Conservation (phyloP, 2,329 filamentous ascomycete genomes). For the Colletotrichum camelliae region DNA sequence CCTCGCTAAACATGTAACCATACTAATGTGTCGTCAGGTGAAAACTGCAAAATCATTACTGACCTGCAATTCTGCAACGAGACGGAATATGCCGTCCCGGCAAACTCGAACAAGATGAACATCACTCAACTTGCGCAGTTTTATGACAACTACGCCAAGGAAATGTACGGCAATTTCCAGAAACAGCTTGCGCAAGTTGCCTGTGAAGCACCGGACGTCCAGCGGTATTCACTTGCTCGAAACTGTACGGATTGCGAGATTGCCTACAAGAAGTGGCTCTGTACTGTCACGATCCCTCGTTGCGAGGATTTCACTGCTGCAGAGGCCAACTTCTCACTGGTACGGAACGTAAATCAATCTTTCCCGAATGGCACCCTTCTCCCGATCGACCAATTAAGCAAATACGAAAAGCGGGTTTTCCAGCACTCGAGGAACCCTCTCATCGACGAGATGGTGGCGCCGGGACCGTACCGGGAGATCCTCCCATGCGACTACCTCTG, state of each 20-base stretch:
- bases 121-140: constrained; percentile 66
- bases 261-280: constrained; percentile 95
- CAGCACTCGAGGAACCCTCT: constrained; percentile 70
- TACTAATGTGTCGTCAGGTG: constrained; percentile 50
- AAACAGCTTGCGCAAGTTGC: constrained; percentile 84
- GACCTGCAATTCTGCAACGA: constrained; percentile 89
- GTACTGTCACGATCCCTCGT: constrained; percentile 88
- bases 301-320: constrained; percentile 80
- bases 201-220: constrained; percentile 77
- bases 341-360: constrained; percentile 72
- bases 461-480: constrained; percentile 93
- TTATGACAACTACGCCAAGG: constrained; percentile 78
- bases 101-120: constrained; percentile 69
- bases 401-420: constrained; percentile 39
- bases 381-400: constrained; percentile 38
- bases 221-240: constrained; percentile 81
- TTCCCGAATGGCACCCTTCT: constrained; percentile 74
- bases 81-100: constrained; percentile 89
- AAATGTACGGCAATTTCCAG: constrained; percentile 78
- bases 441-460: constrained; percentile 75
- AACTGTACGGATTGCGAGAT: constrained; percentile 76
- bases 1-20: neutral
- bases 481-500: constrained; percentile 89
- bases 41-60: constrained; percentile 85
- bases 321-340: constrained; percentile 45